phyloP scores from a whole-genome alignment of 2,329 filamentous ascomycete species.

The Didymosphaeria variabile region DNA sequence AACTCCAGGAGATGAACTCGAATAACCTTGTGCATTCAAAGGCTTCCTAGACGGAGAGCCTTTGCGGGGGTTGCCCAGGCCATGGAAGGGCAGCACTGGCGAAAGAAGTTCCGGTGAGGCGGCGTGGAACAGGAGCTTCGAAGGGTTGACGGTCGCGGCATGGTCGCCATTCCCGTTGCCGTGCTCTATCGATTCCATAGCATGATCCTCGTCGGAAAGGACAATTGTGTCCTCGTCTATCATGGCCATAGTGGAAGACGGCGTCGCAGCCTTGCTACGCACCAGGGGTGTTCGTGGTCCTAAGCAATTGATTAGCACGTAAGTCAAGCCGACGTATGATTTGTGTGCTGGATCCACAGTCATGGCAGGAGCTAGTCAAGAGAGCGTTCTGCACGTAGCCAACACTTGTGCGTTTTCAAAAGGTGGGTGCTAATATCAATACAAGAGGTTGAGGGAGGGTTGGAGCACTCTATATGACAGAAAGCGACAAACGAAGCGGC shows the following conservation, averaged over 20 bases:
- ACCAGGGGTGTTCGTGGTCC: constrained; percentile 20
- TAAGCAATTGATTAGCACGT: constrained; percentile 13
- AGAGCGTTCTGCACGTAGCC: neutral
- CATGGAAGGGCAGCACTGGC: constrained; percentile 39
- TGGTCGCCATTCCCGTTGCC: constrained; percentile 37
- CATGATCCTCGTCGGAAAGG: constrained; percentile 32
- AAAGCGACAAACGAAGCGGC: neutral
- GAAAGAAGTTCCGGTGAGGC: constrained; percentile 23
- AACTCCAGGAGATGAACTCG: constrained; percentile 12
- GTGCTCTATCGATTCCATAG: constrained; percentile 41
- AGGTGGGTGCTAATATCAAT: neutral
- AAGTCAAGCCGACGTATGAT: neutral
- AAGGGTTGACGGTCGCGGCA: constrained; percentile 38
- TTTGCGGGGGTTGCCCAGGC: constrained; percentile 24
- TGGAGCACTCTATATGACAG: neutral
- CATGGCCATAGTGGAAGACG: constrained; percentile 22
- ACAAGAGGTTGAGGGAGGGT: neutral
- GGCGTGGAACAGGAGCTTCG: constrained; percentile 33
- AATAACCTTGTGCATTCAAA: constrained; percentile 3
- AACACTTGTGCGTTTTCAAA: neutral
- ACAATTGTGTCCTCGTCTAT: constrained; percentile 45
- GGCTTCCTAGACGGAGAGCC: constrained; percentile 20
- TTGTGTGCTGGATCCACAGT: neutral
- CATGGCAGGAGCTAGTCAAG: neutral
- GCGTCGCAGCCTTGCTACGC: constrained; percentile 29